phyloP scores from a whole-genome alignment of 2,329 filamentous ascomycete species.

The Leptographium galeiforme region DNA sequence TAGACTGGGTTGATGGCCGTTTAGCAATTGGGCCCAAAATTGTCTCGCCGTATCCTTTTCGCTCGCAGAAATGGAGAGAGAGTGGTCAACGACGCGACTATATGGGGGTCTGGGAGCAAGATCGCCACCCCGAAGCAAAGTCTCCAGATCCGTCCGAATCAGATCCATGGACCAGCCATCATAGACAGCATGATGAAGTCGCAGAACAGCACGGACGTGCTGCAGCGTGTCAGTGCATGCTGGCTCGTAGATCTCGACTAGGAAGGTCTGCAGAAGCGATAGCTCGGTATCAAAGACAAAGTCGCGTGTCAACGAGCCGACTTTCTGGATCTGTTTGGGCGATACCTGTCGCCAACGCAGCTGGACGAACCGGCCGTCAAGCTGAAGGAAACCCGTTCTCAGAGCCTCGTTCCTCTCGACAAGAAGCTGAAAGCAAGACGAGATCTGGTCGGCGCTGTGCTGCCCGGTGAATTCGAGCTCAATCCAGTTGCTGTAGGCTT shows the following conservation, averaged over 20 bases:
- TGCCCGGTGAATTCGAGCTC: slow-evolving; percentile 41
- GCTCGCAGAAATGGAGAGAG: slow-evolving; percentile 17
- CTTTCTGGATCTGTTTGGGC: slow-evolving; percentile 26
- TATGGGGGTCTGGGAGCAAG: slow-evolving; percentile 42
- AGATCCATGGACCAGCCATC: slow-evolving; percentile 89
- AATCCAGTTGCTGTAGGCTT: slow-evolving; percentile 67
- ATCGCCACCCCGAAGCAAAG: slow-evolving; percentile 24
- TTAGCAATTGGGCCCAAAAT: slow-evolving; percentile 60
- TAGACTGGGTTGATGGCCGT: slow-evolving; percentile 36
- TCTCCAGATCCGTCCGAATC: slow-evolving; percentile 51
- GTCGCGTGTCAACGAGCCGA: slow-evolving; percentile 22
- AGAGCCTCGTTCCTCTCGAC: slow-evolving; percentile 49
- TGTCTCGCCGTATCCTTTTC: slow-evolving; percentile 28
- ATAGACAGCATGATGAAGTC: slow-evolving; percentile 73
- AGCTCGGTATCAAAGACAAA: slow-evolving; percentile 25
- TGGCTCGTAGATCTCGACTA: slow-evolving; percentile 35
- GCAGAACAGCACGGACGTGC: slow-evolving; percentile 27
- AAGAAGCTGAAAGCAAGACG: slow-evolving; percentile 34
- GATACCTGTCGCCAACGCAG: slow-evolving; percentile 46
- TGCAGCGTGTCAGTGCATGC: not conserved
- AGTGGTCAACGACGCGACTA: slow-evolving; percentile 39
- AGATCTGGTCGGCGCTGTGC: slow-evolving; percentile 25
- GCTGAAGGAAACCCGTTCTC: slow-evolving; percentile 57
- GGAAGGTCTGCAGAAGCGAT: slow-evolving; percentile 42
- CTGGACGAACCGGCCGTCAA: slow-evolving; percentile 41